A percentile compares a stretch with the other conserved stretches of the same genome.
phyloP scores from a whole-genome alignment of 2,329 filamentous ascomycete species.

The Penicillium sp. region DNA sequence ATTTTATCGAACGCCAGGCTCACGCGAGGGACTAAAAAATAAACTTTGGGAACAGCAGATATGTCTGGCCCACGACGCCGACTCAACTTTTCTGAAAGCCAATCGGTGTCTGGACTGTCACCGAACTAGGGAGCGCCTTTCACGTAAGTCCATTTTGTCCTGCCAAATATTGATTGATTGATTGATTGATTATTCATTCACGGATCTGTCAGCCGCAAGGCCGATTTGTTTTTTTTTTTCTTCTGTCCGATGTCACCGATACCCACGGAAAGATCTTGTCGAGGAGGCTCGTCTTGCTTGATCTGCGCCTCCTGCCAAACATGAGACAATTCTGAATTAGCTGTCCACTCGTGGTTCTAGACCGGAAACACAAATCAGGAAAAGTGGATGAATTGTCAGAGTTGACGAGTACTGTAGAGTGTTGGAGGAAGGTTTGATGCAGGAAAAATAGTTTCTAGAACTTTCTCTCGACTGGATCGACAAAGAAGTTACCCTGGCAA shows the following conservation, averaged over 20 bases:
- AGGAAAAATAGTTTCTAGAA: neutral
- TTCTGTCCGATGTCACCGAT: too few species aligned
- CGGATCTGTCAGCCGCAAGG: too few species aligned
- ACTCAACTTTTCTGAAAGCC: neutral
- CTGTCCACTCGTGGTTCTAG: neutral
- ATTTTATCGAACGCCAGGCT: neutral
- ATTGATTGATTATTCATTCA: too few species aligned
- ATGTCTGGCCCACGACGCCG: neutral
- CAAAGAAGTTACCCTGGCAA: neutral
- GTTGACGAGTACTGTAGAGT: neutral
- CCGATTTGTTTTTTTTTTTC: too few species aligned
- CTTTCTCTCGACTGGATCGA: neutral
- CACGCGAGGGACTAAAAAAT: neutral
- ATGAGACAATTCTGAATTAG: neutral
- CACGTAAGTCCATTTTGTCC: neutral
- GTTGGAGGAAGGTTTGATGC: neutral
- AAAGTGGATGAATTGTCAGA: neutral
- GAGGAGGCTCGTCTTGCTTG: too few species aligned
- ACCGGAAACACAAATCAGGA: too few species aligned
- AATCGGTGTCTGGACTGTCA: neutral
- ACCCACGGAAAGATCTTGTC: too few species aligned
- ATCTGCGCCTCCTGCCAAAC: too few species aligned
- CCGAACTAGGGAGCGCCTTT: neutral
- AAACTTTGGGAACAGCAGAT: neutral
- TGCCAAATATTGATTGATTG: too few species aligned